These are phyloP conservation scores for Allium sativum DNA, from an alignment of 106 monocot species.

Conservation along the genomic window DNA sequence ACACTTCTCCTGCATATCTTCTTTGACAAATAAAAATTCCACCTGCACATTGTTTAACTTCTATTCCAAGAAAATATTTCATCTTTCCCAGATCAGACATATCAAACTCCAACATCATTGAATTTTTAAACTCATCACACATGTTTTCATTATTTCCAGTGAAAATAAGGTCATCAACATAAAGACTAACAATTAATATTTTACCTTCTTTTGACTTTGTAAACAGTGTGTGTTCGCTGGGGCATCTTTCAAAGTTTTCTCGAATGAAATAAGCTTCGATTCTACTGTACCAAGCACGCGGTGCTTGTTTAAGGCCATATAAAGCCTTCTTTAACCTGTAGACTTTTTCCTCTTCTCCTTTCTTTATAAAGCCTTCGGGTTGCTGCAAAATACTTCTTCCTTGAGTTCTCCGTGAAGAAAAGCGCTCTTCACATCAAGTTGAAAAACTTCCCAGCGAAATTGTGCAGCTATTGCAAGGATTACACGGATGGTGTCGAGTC, in stretches of 20 bases:
- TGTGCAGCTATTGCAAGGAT: neutral
- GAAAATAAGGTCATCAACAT: conserved; percentile 5
- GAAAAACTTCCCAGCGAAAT: neutral
- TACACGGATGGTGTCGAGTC: neutral
- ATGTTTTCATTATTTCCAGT: conserved; percentile 8
- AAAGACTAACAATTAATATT: conserved; percentile 1
- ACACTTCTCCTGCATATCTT: conserved; percentile 1
- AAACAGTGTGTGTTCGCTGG: conserved; percentile 2
- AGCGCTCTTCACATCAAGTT: conserved; percentile 1
- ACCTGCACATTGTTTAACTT: neutral
- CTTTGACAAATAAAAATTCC: conserved; percentile 9
- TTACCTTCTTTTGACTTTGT: conserved; percentile 5
- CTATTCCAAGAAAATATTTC: conserved; percentile 8
- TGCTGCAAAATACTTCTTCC: conserved; percentile 5
- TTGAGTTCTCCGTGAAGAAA: conserved; percentile 7
- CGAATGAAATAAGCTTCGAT: conserved; percentile 1
- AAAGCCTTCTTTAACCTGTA: conserved; percentile 1
- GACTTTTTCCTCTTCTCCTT: conserved; percentile 1
- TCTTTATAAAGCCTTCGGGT: conserved; percentile 3
- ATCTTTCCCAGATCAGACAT: conserved; percentile 8
- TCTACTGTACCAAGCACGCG: conserved; percentile 6
- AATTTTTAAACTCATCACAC: conserved; percentile 2
- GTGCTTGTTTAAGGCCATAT: conserved; percentile 3
- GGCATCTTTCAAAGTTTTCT: conserved; percentile 4
- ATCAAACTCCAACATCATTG: conserved; percentile 7